phyloP scores from a whole-genome alignment of 768 basidiomycete species.

The Harrya chromipes region DNA sequence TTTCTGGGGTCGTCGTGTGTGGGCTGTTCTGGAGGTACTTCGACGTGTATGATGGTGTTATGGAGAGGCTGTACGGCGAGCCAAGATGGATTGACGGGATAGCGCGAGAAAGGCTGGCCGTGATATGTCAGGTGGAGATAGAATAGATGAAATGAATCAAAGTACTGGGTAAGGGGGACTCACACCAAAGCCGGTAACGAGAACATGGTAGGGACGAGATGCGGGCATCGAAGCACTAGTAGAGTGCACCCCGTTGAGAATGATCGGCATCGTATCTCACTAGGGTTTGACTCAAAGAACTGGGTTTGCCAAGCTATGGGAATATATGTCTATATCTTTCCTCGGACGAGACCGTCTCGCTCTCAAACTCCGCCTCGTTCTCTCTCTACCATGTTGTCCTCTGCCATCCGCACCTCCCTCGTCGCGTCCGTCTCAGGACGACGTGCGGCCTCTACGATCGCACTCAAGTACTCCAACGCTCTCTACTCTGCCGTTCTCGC shows the following conservation, averaged over 20 bases:
- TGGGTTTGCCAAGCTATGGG: no score
- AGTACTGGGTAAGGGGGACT: slow-evolving; percentile 31
- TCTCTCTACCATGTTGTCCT: slow-evolving; percentile 50
- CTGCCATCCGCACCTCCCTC: slow-evolving; percentile 50
- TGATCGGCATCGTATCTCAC: slow-evolving; percentile 29
- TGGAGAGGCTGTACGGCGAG: slow-evolving; percentile 62
- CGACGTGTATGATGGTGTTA: slow-evolving; percentile 46
- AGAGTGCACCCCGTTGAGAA: slow-evolving; percentile 19
- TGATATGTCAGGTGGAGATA: slow-evolving; percentile 17
- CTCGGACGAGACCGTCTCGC: slow-evolving; percentile 7
- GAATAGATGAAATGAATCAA: slow-evolving; percentile 21
- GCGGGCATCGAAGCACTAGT: slow-evolving; percentile 18
- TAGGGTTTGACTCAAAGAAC: no score
- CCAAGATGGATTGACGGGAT: slow-evolving; percentile 68
- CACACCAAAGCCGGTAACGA: slow-evolving; percentile 55
- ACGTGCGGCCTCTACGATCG: slow-evolving; percentile 74
- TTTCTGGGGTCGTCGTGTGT: slow-evolving; percentile 14
- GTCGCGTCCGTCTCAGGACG: slow-evolving; percentile 41
- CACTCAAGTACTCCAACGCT: slow-evolving; percentile 82
- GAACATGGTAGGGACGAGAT: slow-evolving; percentile 41
- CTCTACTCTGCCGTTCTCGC: slow-evolving; percentile 77
- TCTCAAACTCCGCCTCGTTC: background rate
- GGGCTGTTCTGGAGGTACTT: slow-evolving; percentile 30
- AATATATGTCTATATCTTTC: slow-evolving; percentile 1
- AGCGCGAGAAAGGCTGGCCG: slow-evolving; percentile 53